Evolutionary conservation across 2,329 filamentous ascomycete genomes (phyloP).

Genomic region (Penicillium corylophilum): DNA sequence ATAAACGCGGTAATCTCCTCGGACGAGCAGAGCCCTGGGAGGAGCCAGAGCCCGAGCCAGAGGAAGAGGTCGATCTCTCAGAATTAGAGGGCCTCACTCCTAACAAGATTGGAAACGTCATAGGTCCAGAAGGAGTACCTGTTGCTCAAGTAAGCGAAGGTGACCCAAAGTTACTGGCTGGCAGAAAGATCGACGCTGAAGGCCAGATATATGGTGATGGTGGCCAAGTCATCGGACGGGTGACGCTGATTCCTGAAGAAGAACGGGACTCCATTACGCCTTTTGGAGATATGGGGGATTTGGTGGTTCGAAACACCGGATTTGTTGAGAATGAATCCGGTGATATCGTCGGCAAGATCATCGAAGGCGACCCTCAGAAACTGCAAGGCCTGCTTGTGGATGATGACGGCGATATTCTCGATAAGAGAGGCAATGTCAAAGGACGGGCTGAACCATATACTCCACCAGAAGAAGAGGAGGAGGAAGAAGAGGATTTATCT

Average conservation of each 20-base stretch:
- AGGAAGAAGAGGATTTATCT: not conserved
- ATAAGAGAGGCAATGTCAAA: not conserved
- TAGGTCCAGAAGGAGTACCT: not conserved
- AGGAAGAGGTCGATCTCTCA: not conserved
- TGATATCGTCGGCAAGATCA: not conserved
- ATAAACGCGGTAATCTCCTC: not conserved
- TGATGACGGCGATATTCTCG: not conserved
- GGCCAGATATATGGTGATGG: not conserved
- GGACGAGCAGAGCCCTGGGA: not conserved
- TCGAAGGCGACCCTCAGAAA: not conserved
- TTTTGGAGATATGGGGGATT: not conserved
- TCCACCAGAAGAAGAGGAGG: not conserved
- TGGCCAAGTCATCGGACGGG: not conserved
- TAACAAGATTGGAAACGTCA: not conserved
- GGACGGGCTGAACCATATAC: not conserved
- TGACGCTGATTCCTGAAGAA: not conserved
- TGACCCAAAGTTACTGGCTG: not conserved
- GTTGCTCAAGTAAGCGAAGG: not conserved
- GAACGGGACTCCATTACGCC: not conserved
- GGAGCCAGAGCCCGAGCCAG: not conserved
- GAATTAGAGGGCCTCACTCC: not conserved
- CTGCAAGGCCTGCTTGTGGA: not conserved
- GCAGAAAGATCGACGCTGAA: not conserved
- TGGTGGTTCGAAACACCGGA: not conserved
- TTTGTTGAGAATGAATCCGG: not conserved